A percentile compares a stretch with the other conserved stretches of the same genome.
Conservation (phyloP, 2,329 filamentous ascomycete genomes). For the Diaporthe citrichinensis region DNA sequence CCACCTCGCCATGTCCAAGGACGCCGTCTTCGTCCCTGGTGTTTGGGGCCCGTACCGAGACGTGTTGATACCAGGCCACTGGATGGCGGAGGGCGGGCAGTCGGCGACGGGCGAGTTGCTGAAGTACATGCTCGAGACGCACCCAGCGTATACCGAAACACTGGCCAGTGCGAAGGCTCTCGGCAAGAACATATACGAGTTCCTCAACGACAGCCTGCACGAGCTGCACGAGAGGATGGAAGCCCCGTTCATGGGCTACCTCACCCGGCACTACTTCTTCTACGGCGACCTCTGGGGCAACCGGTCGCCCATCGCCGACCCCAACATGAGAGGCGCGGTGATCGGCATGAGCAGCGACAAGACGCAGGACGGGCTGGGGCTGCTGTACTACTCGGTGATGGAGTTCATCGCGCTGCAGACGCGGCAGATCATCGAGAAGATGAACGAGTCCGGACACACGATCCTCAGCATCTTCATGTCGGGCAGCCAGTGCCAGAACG, state of each 20-base stretch:
- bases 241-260: slow-evolving; percentile 85
- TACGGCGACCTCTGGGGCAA: slow-evolving; percentile 99
- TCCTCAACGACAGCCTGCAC: slow-evolving; percentile 88
- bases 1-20: slow-evolving; percentile 94
- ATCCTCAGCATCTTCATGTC: slow-evolving; percentile 99
- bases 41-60: slow-evolving; percentile 99
- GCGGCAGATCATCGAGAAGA: slow-evolving; percentile 91
- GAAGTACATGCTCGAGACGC: slow-evolving; percentile 94
- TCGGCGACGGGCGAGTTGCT: slow-evolving; percentile 95
- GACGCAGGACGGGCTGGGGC: slow-evolving; percentile 86
- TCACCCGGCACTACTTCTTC: slow-evolving; percentile 97
- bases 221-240: slow-evolving; percentile 78
- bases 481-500: slow-evolving; percentile 96
- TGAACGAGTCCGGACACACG: slow-evolving; percentile 91
- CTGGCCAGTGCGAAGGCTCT: slow-evolving; percentile 83
- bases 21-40: slow-evolving; percentile 93
- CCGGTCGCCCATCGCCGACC: slow-evolving; percentile 91
- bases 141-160: slow-evolving; percentile 89
- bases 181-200: slow-evolving; percentile 94
- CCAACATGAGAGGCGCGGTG: slow-evolving; percentile 91
- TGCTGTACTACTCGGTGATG: slow-evolving; percentile 96
- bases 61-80: slow-evolving; percentile 90
- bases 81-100: slow-evolving; percentile 98
- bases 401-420: slow-evolving; percentile 99
- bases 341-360: slow-evolving; percentile 91